These are phyloP conservation scores for Centaurea solstitialis DNA, from an alignment of 129 eudicot genomes.

Conservation along the genomic window DNA sequence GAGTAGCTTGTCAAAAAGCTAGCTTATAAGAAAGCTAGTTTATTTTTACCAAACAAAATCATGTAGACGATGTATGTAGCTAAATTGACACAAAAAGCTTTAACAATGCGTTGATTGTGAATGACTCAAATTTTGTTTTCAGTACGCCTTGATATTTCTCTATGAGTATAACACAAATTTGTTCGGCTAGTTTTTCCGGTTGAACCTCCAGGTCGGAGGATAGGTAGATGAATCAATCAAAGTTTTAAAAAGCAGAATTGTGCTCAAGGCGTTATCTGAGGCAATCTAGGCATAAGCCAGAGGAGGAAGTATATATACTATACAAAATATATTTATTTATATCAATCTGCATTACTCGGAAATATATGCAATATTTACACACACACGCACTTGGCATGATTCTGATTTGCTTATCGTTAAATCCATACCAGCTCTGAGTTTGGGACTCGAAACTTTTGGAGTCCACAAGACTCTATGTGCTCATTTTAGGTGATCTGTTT, in stretches of 20 bases:
- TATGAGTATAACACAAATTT: background rate
- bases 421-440: background rate
- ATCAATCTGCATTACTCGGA: too few relatives aligned
- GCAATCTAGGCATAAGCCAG: too few relatives aligned
- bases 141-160: background rate
- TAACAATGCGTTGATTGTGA: background rate
- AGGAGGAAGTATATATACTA: too few relatives aligned
- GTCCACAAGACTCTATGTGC: slow-evolving; percentile 10
- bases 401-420: background rate
- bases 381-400: background rate
- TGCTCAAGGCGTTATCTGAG: too few relatives aligned
- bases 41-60: too few relatives aligned
- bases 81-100: background rate
- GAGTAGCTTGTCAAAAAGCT: too few relatives aligned
- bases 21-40: too few relatives aligned
- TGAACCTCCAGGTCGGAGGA: background rate
- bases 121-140: background rate
- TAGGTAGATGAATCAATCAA: background rate
- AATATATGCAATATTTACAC: too few relatives aligned
- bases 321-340: too few relatives aligned
- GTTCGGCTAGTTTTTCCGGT: background rate
- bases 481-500: background rate
- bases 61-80: background rate
- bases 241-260: too few relatives aligned
- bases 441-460: background rate